Evolutionary conservation across 768 basidiomycete species (phyloP).

Genomic region (Peribolospora kevripleyi): DNA sequence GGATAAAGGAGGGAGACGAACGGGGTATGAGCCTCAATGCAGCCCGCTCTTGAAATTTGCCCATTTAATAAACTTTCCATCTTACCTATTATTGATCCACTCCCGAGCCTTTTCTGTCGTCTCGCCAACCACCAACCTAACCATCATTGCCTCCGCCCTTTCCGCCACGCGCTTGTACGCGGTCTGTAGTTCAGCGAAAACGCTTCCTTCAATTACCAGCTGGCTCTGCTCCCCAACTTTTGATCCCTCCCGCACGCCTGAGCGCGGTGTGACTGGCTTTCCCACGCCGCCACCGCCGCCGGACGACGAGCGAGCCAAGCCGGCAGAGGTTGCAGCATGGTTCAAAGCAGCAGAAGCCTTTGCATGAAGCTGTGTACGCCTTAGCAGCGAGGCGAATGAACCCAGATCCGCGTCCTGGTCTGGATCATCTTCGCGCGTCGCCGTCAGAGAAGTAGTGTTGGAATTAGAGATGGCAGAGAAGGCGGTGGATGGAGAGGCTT

Average conservation of each 20-base stretch:
- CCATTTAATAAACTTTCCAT: too few relatives aligned
- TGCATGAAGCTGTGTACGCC: conserved; percentile 31
- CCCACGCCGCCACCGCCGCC: too few relatives aligned
- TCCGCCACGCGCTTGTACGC: too few relatives aligned
- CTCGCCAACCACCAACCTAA: too few relatives aligned
- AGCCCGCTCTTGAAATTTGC: conserved; percentile 7
- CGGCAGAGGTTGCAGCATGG: background rate
- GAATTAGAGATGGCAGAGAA: background rate
- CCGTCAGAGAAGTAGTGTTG: background rate
- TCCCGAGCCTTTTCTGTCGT: too few relatives aligned
- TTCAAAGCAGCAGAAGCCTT: conserved; percentile 29
- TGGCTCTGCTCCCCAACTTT: too few relatives aligned
- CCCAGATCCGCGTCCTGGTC: conserved; percentile 3
- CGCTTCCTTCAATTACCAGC: too few relatives aligned
- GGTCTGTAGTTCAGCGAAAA: too few relatives aligned
- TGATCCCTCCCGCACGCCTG: too few relatives aligned
- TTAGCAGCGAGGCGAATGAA: conserved; percentile 1
- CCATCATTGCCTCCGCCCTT: too few relatives aligned
- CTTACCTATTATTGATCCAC: too few relatives aligned
- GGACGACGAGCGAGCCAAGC: background rate
- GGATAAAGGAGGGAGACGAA: background rate
- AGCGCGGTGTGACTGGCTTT: too few relatives aligned
- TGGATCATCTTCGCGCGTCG: background rate
- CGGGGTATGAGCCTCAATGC: conserved; percentile 17
- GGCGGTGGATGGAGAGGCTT: background rate